Conservation (phyloP, 2,329 filamentous ascomycete species). For the Colletotrichum spaethianum region DNA sequence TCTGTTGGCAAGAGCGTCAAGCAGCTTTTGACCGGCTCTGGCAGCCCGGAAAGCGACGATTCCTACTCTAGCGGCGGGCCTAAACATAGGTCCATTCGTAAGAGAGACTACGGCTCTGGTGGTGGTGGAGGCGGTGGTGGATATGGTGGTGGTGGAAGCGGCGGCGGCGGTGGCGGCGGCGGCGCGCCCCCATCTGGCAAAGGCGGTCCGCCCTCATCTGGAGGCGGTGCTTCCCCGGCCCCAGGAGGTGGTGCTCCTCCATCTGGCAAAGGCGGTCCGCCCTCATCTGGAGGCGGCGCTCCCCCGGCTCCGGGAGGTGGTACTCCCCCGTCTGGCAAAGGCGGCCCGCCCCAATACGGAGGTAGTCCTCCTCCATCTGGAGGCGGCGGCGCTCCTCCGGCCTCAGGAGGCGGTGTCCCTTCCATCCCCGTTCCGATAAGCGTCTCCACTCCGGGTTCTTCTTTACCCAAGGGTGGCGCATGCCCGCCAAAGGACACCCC, state of each 20-base stretch:
- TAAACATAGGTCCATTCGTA: neutral
- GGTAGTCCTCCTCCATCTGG: neutral
- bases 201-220: conserved; percentile 11
- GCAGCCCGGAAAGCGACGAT: conserved; percentile 45
- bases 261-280: conserved; percentile 5
- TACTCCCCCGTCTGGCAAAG: neutral
- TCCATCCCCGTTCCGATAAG: neutral
- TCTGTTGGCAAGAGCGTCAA: conserved; percentile 53
- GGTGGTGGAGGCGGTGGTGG: neutral
- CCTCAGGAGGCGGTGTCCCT: neutral
- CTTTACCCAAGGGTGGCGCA: neutral
- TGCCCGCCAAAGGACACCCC: conserved; percentile 45
- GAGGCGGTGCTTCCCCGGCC: neutral
- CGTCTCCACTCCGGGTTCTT: neutral
- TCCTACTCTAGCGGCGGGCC: conserved; percentile 25
- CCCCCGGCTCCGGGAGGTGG: neutral
- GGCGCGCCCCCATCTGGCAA: neutral
- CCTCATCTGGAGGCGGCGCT: neutral
- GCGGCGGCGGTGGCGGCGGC: conserved; percentile 10
- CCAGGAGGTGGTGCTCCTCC: neutral
- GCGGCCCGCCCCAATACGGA: conserved; percentile 1
- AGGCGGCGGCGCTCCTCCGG: neutral
- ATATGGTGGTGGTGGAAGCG: neutral
- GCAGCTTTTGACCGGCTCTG: conserved; percentile 51
- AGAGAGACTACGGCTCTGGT: conserved; percentile 15